These are phyloP conservation scores for Cryptococcus depauperatus DNA, from an alignment of 1,284 basidiomycete species.

Conservation along the genomic window DNA sequence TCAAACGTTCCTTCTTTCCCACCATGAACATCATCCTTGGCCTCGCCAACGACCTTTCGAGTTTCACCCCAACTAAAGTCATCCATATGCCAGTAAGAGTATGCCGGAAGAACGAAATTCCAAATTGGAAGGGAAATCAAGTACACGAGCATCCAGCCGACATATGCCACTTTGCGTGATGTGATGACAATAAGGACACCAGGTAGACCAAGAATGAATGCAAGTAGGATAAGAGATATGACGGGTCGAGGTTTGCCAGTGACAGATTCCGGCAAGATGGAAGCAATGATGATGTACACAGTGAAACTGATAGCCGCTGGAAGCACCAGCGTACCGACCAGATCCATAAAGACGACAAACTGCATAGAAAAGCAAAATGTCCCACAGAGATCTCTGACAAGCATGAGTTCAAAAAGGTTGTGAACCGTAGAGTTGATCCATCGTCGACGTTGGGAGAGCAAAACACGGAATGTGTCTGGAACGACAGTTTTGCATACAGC, in stretches of 20 bases:
- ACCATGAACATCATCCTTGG: slow-evolving; percentile 59
- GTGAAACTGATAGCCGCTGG: slow-evolving; percentile 98
- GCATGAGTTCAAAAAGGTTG: slow-evolving; percentile 86
- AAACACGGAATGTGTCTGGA: slow-evolving; percentile 86
- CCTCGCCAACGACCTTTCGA: slow-evolving; percentile 66
- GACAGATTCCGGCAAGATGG: slow-evolving; percentile 66
- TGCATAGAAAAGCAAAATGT: slow-evolving; percentile 98
- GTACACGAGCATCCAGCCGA: slow-evolving; percentile 96
- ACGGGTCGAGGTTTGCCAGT: slow-evolving; percentile 58
- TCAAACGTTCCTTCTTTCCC: slow-evolving; percentile 96
- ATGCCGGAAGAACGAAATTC: slow-evolving; percentile 91
- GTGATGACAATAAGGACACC: slow-evolving; percentile 91
- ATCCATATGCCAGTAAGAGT: slow-evolving; percentile 98
- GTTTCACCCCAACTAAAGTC: slow-evolving; percentile 99
- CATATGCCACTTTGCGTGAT: slow-evolving; percentile 83
- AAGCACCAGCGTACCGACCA: slow-evolving; percentile 88
- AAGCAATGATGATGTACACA: slow-evolving; percentile 77
- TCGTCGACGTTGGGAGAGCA: slow-evolving; percentile 91
- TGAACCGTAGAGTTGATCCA: slow-evolving; percentile 99
- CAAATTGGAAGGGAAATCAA: slow-evolving; percentile 86
- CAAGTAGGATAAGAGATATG: slow-evolving; percentile 89
- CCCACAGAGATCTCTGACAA: slow-evolving; percentile 89
- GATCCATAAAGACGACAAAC: slow-evolving; percentile 96
- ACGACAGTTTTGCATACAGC: slow-evolving; percentile 97
- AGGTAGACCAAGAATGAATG: slow-evolving; percentile 89